Percentiles rank a stretch among this genome's conserved stretches.
These are phyloP conservation scores for Botrytis pseudocinerea DNA, from an alignment of 2,329 filamentous ascomycete genomes.

Conservation along the genomic window DNA sequence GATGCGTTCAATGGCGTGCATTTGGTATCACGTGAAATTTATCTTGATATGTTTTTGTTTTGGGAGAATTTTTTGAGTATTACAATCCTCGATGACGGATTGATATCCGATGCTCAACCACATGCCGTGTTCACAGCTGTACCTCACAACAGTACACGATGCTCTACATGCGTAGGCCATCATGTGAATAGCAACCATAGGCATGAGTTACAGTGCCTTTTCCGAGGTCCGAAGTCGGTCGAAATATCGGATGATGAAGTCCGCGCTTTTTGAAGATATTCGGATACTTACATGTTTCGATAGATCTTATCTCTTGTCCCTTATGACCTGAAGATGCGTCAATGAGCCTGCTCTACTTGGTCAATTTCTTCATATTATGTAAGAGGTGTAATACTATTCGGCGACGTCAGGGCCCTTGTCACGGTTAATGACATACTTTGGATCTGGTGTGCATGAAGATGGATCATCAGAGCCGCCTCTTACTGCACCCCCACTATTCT, in stretches of 20 bases:
- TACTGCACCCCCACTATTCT: conserved; percentile 13
- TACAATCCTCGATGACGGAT: neutral
- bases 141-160: neutral
- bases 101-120: neutral
- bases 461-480: conserved; percentile 14
- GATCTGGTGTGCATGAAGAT: conserved; percentile 18
- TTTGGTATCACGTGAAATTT: neutral
- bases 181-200: conserved; percentile 19
- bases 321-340: conserved; percentile 10
- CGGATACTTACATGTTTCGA: conserved; percentile 11
- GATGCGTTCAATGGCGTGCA: neutral
- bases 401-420: neutral
- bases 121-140: neutral
- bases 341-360: neutral
- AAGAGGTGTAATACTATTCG: conserved; percentile 18
- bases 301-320: conserved; percentile 9
- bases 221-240: conserved; percentile 17
- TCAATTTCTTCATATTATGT: conserved; percentile 9
- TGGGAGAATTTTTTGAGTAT: neutral
- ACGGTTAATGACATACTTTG: conserved; percentile 6
- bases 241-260: neutral
- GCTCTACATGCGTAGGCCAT: conserved; percentile 6
- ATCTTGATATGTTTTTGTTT: neutral
- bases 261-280: neutral
- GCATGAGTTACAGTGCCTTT: neutral